Evolutionary conservation across 179 eudicot species (phyloP).

Genomic region (Carnegiea gigantea): DNA sequence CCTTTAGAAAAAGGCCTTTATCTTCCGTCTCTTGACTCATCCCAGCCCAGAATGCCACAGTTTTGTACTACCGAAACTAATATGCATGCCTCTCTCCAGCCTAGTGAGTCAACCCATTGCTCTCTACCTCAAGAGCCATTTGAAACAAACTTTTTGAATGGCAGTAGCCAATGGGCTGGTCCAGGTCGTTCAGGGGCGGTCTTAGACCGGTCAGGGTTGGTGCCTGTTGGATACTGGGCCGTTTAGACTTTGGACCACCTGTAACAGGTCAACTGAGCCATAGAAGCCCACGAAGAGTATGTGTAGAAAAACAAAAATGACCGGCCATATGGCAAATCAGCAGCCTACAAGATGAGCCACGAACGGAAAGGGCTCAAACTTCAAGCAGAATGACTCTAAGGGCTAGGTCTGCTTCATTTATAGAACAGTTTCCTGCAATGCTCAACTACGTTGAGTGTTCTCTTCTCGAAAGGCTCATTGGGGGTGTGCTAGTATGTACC

Average conservation of each 20-base stretch:
- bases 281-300: background rate
- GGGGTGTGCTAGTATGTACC: no score
- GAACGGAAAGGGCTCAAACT: background rate
- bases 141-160: slow-evolving; percentile 17
- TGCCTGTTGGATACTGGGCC: background rate
- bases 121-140: slow-evolving; percentile 21
- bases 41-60: slow-evolving; percentile 18
- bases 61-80: slow-evolving; percentile 16
- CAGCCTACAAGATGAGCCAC: background rate
- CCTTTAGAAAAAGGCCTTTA: slow-evolving; percentile 1
- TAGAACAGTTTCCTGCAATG: background rate
- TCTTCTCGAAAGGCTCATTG: background rate
- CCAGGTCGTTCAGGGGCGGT: background rate
- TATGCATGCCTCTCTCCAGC: slow-evolving; percentile 7
- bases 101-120: slow-evolving; percentile 19
- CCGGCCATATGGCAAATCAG: background rate
- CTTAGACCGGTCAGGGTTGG: slow-evolving; percentile 3
- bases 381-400: no score
- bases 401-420: no score
- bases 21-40: slow-evolving; percentile 19
- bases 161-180: slow-evolving; percentile 7
- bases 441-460: background rate
- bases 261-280: background rate
- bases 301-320: background rate
- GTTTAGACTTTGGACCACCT: background rate